A percentile compares a stretch with the other conserved stretches of the same genome.
These are phyloP conservation scores for Mycena capillaripes DNA, from an alignment of 768 basidiomycete genomes.

Conservation along the genomic window DNA sequence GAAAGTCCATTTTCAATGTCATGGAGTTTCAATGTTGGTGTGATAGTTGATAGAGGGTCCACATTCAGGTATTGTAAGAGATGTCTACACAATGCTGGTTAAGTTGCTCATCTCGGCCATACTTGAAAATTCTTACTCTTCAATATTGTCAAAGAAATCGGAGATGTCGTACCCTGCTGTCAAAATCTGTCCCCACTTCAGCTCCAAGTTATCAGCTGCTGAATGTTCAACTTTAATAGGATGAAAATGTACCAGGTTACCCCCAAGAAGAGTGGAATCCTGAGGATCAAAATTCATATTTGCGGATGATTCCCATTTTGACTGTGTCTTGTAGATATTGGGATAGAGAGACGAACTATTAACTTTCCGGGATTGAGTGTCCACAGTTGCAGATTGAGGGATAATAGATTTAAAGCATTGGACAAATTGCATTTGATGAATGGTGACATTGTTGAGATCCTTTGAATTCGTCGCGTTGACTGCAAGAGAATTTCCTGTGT, in stretches of 20 bases:
- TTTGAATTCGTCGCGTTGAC: no score
- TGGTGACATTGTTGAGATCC: no score
- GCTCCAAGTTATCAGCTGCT: no score
- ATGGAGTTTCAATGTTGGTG: not conserved
- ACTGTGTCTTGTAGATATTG: not conserved
- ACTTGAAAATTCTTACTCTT: not conserved
- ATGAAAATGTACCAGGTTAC: not conserved
- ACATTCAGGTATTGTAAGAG: not conserved
- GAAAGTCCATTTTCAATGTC: constrained; percentile 1
- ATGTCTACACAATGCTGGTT: not conserved
- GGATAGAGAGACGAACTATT: not conserved
- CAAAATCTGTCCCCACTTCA: no score
- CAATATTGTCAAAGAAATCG: not conserved
- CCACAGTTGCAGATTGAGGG: not conserved
- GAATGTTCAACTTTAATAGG: no score
- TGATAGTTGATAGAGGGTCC: no score
- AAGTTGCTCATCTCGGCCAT: not conserved
- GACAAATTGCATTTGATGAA: not conserved
- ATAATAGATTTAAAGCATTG: not conserved
- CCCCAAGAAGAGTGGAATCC: not conserved
- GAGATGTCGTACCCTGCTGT: not conserved
- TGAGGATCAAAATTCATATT: not conserved
- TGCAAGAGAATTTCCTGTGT: no score
- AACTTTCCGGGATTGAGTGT: not conserved
- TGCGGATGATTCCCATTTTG: not conserved